Conservation (phyloP, 805 yeast species). For the Ogataea saltuana region DNA sequence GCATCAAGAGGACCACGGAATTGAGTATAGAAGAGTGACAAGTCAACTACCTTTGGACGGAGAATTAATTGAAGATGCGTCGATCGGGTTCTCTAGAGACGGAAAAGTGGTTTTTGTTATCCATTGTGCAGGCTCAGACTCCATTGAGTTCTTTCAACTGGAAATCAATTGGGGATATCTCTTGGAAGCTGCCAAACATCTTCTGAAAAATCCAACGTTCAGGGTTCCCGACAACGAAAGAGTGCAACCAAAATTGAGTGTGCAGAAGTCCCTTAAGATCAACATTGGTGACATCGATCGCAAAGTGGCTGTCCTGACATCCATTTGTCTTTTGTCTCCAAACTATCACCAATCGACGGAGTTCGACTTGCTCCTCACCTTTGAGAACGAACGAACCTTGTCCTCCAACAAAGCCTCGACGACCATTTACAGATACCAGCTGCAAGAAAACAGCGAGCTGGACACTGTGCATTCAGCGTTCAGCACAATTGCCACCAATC, state of each 20-base stretch:
- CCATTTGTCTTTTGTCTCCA: slow-evolving; percentile 49
- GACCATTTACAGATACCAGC: slow-evolving; percentile 29
- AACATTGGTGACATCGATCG: slow-evolving; percentile 33
- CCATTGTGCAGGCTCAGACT: slow-evolving; percentile 38
- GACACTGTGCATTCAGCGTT: slow-evolving; percentile 29
- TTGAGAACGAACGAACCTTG: slow-evolving; percentile 32
- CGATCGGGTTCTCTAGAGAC: slow-evolving; percentile 54
- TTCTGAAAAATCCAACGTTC: slow-evolving; percentile 48
- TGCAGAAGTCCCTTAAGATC: slow-evolving; percentile 35
- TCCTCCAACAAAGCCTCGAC: slow-evolving; percentile 19
- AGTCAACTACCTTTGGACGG: slow-evolving; percentile 34
- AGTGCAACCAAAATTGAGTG: slow-evolving; percentile 40
- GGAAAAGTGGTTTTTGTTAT: slow-evolving; percentile 47
- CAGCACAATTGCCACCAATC: slow-evolving; percentile 24
- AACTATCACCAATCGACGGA: slow-evolving; percentile 42
- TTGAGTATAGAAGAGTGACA: slow-evolving; percentile 51
- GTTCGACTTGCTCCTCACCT: slow-evolving; percentile 48
- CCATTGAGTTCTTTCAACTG: slow-evolving; percentile 44
- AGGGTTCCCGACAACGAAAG: slow-evolving; percentile 49
- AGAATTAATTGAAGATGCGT: slow-evolving; percentile 36
- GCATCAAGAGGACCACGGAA: slow-evolving; percentile 64
- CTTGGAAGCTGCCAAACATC: slow-evolving; percentile 46
- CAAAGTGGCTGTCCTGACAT: slow-evolving; percentile 28
- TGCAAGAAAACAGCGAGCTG: slow-evolving; percentile 19
- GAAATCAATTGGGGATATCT: slow-evolving; percentile 58